Evolutionary conservation across 1,284 basidiomycete species (phyloP).

Genomic region (Mrakiaceae sp.): DNA sequence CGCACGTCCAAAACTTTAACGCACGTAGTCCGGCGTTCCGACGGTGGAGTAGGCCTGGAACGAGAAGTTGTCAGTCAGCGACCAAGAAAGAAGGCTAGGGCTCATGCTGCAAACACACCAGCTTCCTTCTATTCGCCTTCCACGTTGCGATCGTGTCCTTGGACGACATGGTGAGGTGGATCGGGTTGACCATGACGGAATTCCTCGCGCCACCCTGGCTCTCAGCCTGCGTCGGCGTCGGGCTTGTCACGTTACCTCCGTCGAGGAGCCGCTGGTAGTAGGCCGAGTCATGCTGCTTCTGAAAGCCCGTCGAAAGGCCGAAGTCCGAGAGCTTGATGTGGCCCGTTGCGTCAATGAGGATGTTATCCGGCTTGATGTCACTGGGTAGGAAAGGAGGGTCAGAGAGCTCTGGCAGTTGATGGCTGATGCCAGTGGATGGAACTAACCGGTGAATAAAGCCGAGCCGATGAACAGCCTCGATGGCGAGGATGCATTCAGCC

Average conservation of each 20-base stretch:
- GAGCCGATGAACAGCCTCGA: constrained; percentile 94
- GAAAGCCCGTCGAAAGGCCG: constrained; percentile 87
- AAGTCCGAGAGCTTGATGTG: constrained; percentile 96
- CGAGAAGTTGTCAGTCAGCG: background rate
- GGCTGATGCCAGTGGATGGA: background rate
- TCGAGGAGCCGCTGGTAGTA: constrained; percentile 92
- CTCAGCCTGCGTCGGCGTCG: constrained; percentile 18
- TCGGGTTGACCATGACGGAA: constrained; percentile 89
- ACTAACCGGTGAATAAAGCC: constrained; percentile 94
- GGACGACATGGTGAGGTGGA: constrained; percentile 86
- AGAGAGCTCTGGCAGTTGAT: background rate
- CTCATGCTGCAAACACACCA: constrained; percentile 44
- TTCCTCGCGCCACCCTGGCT: constrained; percentile 44
- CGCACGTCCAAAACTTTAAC: constrained; percentile 12
- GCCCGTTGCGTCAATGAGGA: constrained; percentile 85
- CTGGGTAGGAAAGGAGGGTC: constrained; percentile 36
- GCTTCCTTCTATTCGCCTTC: constrained; percentile 95
- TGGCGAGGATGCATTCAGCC: constrained; percentile 94
- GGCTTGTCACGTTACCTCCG: constrained; percentile 19
- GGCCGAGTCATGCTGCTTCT: constrained; percentile 86
- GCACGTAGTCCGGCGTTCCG: constrained; percentile 86
- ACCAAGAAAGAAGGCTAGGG: background rate
- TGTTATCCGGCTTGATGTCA: constrained; percentile 96
- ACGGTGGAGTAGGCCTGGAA: constrained; percentile 92
- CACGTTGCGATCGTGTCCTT: constrained; percentile 93